A percentile compares a stretch with the other conserved stretches of the same genome.
These are phyloP conservation scores for Haplographium delicatum DNA, from an alignment of 495 filamentous ascomycete species.

Conservation along the genomic window DNA sequence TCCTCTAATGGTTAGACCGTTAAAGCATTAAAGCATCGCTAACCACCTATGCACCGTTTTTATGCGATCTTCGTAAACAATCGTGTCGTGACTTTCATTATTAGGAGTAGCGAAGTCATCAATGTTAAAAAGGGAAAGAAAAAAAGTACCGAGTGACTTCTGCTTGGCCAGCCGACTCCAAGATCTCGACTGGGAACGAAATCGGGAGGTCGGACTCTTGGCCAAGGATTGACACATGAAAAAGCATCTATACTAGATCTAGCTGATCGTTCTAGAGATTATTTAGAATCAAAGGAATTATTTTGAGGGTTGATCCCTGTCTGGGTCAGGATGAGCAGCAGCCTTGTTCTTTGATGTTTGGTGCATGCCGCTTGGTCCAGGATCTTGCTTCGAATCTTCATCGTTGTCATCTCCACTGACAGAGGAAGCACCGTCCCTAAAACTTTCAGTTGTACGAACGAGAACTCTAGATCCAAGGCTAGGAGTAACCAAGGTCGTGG, in stretches of 20 bases:
- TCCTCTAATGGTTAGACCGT: slow-evolving; percentile 3
- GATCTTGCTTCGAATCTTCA: neutral
- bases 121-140: slow-evolving; percentile 5
- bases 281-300: neutral
- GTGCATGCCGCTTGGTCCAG: neutral
- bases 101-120: slow-evolving; percentile 13
- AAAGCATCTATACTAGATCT: neutral
- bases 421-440: neutral
- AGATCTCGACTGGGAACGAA: neutral
- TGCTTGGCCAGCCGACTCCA: neutral
- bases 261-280: neutral
- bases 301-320: too few relatives aligned
- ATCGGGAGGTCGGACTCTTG: neutral
- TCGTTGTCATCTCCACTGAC: neutral
- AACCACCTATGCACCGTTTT: slow-evolving; percentile 25
- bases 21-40: slow-evolving; percentile 21
- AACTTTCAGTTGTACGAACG: slow-evolving; percentile 1
- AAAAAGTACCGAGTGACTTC: neutral
- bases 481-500: slow-evolving; percentile 8
- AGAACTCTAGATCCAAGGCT: neutral
- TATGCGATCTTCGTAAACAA: slow-evolving; percentile 17
- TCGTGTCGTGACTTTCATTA: slow-evolving; percentile 6
- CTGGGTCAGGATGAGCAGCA: too few relatives aligned
- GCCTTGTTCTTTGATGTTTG: neutral
- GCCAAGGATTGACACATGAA: too few relatives aligned